A percentile compares a stretch with the other conserved stretches of the same genome.
Evolutionary conservation across 1,139 yeast species (phyloP).

Genomic region (Lodderomyces margitis): DNA sequence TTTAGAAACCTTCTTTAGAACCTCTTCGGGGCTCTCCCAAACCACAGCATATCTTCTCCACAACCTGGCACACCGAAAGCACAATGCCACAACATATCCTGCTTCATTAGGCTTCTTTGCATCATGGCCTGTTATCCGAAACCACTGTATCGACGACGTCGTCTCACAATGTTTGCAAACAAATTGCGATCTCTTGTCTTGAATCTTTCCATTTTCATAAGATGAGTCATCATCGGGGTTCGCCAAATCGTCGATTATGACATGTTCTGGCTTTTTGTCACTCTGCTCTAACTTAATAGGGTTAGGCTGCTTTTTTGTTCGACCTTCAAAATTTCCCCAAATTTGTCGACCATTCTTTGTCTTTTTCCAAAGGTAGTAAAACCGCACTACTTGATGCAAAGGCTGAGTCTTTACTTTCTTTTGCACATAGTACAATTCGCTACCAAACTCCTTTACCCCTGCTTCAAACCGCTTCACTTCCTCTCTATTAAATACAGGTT

Average conservation of each 20-base stretch:
- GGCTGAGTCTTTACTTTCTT: conserved; percentile 69
- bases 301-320: conserved; percentile 50
- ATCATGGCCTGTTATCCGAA: conserved; percentile 64
- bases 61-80: conserved; percentile 80
- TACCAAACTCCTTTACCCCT: conserved; percentile 72
- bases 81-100: conserved; percentile 53
- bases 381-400: conserved; percentile 76
- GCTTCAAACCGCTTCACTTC: conserved; percentile 72
- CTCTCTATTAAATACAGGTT: conserved; percentile 67
- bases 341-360: conserved; percentile 69
- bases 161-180: conserved; percentile 68
- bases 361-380: conserved; percentile 89
- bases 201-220: conserved; percentile 54
- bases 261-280: conserved; percentile 16
- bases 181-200: conserved; percentile 33
- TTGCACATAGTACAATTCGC: conserved; percentile 74
- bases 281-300: conserved; percentile 28
- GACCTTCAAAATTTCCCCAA: conserved; percentile 82
- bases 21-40: conserved; percentile 85
- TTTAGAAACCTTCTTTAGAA: conserved; percentile 45
- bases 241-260: conserved; percentile 40
- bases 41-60: conserved; percentile 89
- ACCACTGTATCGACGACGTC: conserved; percentile 60
- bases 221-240: conserved; percentile 72
- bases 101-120: conserved; percentile 28